These are phyloP conservation scores for Penicillium angulare DNA, from an alignment of 495 filamentous ascomycete genomes.

Conservation along the genomic window DNA sequence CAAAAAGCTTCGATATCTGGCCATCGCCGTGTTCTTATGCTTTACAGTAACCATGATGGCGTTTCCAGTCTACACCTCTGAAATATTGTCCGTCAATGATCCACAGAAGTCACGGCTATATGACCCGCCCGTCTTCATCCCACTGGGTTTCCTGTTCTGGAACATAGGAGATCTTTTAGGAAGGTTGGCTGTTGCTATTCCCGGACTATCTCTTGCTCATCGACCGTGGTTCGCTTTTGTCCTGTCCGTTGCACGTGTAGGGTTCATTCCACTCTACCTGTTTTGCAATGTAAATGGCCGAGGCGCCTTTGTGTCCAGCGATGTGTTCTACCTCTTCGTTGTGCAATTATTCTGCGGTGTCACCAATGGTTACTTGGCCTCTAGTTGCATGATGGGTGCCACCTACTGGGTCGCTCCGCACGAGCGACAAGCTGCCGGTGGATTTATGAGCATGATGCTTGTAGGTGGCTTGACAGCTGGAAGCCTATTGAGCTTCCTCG, in stretches of 20 bases:
- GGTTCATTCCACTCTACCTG: conserved; percentile 81
- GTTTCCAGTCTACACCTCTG: conserved; percentile 87
- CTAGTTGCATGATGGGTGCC: conserved; percentile 87
- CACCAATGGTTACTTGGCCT: conserved; percentile 82
- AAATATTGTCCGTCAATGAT: conserved; percentile 69
- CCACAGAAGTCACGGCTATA: conserved; percentile 57
- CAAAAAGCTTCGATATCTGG: conserved; percentile 69
- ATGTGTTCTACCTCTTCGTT: conserved; percentile 81
- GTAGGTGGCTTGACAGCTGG: conserved; percentile 80
- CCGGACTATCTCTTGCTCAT: conserved; percentile 57
- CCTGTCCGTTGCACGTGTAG: conserved; percentile 58
- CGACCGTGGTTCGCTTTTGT: conserved; percentile 63
- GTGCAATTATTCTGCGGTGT: conserved; percentile 83
- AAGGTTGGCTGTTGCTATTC: conserved; percentile 65
- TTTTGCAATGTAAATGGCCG: conserved; percentile 79
- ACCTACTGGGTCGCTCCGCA: conserved; percentile 71
- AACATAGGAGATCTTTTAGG: conserved; percentile 84
- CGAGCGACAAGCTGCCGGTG: conserved; percentile 85
- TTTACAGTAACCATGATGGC: conserved; percentile 82
- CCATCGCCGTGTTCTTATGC: conserved; percentile 68
- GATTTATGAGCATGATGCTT: conserved; percentile 89
- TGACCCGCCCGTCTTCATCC: conserved; percentile 75
- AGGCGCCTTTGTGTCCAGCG: conserved; percentile 68
- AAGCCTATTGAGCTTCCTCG: conserved; percentile 84
- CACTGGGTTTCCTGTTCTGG: conserved; percentile 90